Conservation (phyloP, 164 flowering plant genomes). For the Amborella trichopoda region DNA sequence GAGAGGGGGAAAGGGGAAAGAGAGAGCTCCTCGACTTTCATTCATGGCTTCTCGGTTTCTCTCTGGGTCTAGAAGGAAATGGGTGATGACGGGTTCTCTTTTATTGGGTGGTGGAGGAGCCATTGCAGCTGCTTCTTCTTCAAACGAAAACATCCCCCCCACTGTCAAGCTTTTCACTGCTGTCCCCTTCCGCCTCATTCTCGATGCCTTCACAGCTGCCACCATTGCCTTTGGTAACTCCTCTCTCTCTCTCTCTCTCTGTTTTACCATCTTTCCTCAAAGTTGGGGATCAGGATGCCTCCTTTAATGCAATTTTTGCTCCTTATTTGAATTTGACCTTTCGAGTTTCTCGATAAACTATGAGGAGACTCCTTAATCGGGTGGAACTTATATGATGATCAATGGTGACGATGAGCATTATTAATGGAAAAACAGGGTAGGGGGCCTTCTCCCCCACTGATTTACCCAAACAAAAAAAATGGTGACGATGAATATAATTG, state of each 20-base stretch:
- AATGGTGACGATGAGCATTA: too few relatives aligned
- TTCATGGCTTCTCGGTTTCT: too few relatives aligned
- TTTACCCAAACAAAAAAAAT: too few relatives aligned
- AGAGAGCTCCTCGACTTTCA: too few relatives aligned
- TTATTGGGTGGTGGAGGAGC: constrained; percentile 58
- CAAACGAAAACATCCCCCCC: constrained; percentile 59
- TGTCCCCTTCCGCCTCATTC: constrained; percentile 71
- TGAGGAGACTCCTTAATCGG: neutral
- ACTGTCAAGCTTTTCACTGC: constrained; percentile 58
- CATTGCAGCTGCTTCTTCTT: constrained; percentile 36
- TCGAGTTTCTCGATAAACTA: neutral
- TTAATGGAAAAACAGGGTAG: too few relatives aligned
- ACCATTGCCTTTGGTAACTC: constrained; percentile 53
- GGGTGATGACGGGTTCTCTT: too few relatives aligned
- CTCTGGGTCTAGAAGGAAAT: too few relatives aligned
- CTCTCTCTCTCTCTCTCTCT: constrained; percentile 1
- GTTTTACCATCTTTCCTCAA: neutral
- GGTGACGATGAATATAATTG: too few relatives aligned
- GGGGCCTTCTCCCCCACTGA: too few relatives aligned
- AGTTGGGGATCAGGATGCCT: neutral
- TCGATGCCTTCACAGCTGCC: constrained; percentile 67
- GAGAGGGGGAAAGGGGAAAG: too few relatives aligned
- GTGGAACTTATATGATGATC: neutral
- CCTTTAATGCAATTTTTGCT: neutral
- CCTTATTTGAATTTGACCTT: neutral